phyloP scores from a whole-genome alignment of 140 eudicot genomes.

The Flaveria floridana region DNA sequence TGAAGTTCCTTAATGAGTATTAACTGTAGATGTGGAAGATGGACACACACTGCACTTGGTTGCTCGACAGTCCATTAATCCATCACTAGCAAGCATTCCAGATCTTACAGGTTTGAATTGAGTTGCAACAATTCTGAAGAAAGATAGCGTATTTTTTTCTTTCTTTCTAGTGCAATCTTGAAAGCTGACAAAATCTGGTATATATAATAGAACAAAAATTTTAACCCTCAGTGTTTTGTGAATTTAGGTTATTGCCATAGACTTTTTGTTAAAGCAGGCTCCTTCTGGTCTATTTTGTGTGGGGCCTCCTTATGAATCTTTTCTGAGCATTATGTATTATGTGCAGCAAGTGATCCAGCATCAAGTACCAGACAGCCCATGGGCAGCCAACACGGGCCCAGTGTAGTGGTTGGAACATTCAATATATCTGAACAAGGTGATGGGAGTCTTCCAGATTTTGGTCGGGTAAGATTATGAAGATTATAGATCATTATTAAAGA shows the following conservation, averaged over 20 bases:
- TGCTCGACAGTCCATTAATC: constrained; percentile 69
- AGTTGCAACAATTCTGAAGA: not conserved
- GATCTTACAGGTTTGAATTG: constrained; percentile 55
- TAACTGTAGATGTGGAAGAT: constrained; percentile 81
- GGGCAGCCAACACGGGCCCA: constrained; percentile 55
- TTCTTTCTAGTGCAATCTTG: not conserved
- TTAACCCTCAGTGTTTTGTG: not conserved
- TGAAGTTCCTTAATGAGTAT: constrained; percentile 47
- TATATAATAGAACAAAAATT: not conserved
- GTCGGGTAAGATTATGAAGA: constrained; percentile 58
- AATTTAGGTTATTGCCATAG: not conserved
- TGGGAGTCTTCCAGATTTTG: constrained; percentile 68
- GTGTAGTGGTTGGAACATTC: constrained; percentile 76
- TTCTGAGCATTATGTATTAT: not conserved
- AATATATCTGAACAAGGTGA: constrained; percentile 89
- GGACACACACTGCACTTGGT: constrained; percentile 96
- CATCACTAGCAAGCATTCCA: constrained; percentile 45
- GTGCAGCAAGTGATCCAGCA: constrained; percentile 67
- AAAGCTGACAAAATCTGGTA: constrained; percentile 13
- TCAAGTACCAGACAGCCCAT: constrained; percentile 47
- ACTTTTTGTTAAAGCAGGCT: not conserved
- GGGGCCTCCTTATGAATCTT: not conserved
- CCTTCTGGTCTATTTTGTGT: not conserved
- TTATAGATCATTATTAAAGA: not conserved
- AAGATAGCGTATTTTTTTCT: not conserved